These are phyloP conservation scores for Simmondsia chinensis DNA, from an alignment of 148 eudicot species.

Conservation along the genomic window DNA sequence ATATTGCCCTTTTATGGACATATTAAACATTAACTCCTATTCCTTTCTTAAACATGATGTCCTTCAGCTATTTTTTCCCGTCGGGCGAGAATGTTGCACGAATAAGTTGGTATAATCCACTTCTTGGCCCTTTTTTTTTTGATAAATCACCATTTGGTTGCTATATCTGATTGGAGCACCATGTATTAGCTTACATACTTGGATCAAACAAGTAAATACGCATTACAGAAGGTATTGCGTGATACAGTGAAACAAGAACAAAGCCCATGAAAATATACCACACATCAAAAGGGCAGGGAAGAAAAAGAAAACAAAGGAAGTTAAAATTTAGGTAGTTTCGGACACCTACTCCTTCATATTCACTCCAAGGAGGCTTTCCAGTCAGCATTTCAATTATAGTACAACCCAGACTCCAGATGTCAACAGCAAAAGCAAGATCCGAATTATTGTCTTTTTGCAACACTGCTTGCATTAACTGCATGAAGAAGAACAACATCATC, in stretches of 20 bases:
- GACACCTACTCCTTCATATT: conserved; percentile 72
- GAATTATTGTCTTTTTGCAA: conserved; percentile 50
- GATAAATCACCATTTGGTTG: too few species aligned
- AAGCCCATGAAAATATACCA: neutral
- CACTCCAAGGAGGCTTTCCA: conserved; percentile 94
- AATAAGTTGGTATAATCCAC: too few species aligned
- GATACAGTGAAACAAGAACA: neutral
- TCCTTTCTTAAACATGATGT: too few species aligned
- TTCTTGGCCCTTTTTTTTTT: too few species aligned
- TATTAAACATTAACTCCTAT: too few species aligned
- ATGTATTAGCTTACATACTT: too few species aligned
- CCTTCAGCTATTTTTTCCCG: too few species aligned
- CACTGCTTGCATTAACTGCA: conserved; percentile 80
- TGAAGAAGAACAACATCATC: conserved; percentile 11
- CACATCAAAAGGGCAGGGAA: neutral
- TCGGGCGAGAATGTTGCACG: too few species aligned
- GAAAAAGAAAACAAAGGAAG: neutral
- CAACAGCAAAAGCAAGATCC: conserved; percentile 81
- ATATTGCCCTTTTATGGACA: too few species aligned
- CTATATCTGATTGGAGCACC: too few species aligned
- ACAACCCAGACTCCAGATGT: conserved; percentile 98
- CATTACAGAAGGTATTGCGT: neutral
- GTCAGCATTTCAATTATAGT: conserved; percentile 91
- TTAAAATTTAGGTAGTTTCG: neutral
- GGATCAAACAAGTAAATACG: too few species aligned